Percentiles rank a stretch among this genome's conserved stretches.
Conservation (phyloP, 164 flowering plant species). For the Vitis rotundifolia region DNA sequence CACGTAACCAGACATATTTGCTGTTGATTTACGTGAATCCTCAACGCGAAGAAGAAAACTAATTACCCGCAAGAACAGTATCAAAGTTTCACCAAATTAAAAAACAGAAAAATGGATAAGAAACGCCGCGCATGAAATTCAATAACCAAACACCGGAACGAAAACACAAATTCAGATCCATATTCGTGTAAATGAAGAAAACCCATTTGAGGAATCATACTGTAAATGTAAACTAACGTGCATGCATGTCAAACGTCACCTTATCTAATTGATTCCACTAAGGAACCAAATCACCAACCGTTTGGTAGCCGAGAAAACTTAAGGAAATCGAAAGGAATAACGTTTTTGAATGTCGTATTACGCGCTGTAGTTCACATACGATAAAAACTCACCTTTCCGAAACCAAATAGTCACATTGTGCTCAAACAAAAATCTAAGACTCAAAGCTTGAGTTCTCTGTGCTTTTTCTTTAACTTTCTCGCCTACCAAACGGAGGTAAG, state of each 20-base stretch:
- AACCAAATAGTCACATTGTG: too few species aligned
- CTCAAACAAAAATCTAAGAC: too few species aligned
- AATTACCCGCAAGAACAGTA: background rate
- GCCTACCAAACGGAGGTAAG: too few species aligned
- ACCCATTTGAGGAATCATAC: constrained; percentile 9
- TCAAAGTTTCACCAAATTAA: constrained; percentile 4
- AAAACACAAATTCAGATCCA: constrained; percentile 15
- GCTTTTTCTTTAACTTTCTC: too few species aligned
- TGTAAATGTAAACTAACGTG: background rate
- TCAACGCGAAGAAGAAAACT: constrained; percentile 3
- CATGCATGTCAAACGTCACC: constrained; percentile 7
- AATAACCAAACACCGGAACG: constrained; percentile 6
- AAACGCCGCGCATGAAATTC: background rate
- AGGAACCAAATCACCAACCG: background rate
- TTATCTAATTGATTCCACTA: background rate
- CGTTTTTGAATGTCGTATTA: background rate
- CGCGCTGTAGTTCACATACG: too few species aligned
- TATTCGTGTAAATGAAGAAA: background rate
- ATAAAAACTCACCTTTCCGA: too few species aligned
- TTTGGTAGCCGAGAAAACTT: background rate
- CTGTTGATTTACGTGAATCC: constrained; percentile 9
- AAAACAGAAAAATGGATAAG: background rate
- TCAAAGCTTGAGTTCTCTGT: too few species aligned
- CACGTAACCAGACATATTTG: constrained; percentile 59
- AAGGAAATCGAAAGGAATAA: background rate